These are phyloP conservation scores for Aspergillus homomorphus DNA, from an alignment of 495 filamentous ascomycete genomes.

Conservation along the genomic window DNA sequence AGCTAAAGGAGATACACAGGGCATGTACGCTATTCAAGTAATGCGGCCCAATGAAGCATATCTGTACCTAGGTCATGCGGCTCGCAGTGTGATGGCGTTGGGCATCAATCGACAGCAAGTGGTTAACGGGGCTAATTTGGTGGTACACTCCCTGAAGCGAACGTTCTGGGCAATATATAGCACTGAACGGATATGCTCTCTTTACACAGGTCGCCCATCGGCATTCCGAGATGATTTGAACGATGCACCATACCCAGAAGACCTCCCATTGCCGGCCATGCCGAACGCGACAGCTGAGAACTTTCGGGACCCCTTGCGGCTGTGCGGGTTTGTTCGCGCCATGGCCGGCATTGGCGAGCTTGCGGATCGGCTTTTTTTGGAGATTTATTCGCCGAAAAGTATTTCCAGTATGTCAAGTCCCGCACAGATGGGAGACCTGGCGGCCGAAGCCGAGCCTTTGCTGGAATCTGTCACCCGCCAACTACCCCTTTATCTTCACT, in stretches of 20 bases:
- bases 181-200: background rate
- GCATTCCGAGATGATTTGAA: background rate
- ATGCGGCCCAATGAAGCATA: background rate
- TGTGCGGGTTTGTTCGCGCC: background rate
- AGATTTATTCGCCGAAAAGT: background rate
- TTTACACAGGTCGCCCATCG: background rate
- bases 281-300: background rate
- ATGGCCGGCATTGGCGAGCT: background rate
- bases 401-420: background rate
- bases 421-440: background rate
- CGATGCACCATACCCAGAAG: background rate
- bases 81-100: background rate
- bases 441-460: background rate
- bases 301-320: background rate
- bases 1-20: too few species aligned
- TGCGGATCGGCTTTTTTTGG: background rate
- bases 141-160: background rate
- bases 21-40: background rate
- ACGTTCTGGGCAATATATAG: background rate
- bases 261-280: background rate
- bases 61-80: background rate
- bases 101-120: background rate
- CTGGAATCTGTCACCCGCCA: background rate
- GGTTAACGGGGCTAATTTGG: background rate
- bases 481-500: background rate